Evolutionary conservation across 2,329 filamentous ascomycete species (phyloP).

Genomic region (Aureobasidium subglaciale): DNA sequence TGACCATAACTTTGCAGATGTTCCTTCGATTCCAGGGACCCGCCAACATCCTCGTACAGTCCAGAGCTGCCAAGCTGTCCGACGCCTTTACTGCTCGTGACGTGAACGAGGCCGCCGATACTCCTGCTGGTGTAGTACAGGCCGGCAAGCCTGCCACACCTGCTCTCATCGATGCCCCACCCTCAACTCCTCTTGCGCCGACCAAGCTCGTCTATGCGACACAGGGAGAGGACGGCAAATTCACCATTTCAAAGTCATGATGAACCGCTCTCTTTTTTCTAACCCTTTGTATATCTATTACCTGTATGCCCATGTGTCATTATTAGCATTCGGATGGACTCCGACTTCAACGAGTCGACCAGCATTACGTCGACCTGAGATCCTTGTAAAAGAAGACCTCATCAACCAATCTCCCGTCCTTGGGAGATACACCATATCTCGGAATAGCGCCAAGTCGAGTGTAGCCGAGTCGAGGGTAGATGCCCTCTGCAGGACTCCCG

Average conservation of each 20-base stretch:
- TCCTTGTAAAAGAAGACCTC: slow-evolving; percentile 56
- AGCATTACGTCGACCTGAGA: slow-evolving; percentile 26
- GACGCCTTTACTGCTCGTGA: slow-evolving; percentile 73
- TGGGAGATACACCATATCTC: slow-evolving; percentile 44
- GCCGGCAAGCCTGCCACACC: slow-evolving; percentile 30
- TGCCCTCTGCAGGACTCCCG: slow-evolving; percentile 45
- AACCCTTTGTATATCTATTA: slow-evolving; percentile 6
- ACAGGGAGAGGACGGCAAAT: slow-evolving; percentile 26
- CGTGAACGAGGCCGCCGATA: slow-evolving; percentile 83
- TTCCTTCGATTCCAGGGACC: slow-evolving; percentile 89
- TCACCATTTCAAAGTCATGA: slow-evolving; percentile 24
- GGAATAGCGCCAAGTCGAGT: slow-evolving; percentile 49
- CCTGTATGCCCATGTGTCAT: neutral
- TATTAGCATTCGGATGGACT: neutral
- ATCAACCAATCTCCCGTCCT: slow-evolving; percentile 41
- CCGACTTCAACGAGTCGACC: neutral
- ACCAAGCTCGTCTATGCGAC: slow-evolving; percentile 30
- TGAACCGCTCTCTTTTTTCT: neutral
- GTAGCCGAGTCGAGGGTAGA: slow-evolving; percentile 54
- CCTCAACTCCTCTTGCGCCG: slow-evolving; percentile 20
- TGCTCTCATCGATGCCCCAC: slow-evolving; percentile 33
- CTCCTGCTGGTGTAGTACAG: slow-evolving; percentile 63
- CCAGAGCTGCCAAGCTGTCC: slow-evolving; percentile 68
- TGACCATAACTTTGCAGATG: slow-evolving; percentile 39
- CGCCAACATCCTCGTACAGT: slow-evolving; percentile 78